Evolutionary conservation across 805 yeast genomes (phyloP), one percentile per base, ranked within the genome.

Genomic region (Torulaspora maleeae): DNA sequence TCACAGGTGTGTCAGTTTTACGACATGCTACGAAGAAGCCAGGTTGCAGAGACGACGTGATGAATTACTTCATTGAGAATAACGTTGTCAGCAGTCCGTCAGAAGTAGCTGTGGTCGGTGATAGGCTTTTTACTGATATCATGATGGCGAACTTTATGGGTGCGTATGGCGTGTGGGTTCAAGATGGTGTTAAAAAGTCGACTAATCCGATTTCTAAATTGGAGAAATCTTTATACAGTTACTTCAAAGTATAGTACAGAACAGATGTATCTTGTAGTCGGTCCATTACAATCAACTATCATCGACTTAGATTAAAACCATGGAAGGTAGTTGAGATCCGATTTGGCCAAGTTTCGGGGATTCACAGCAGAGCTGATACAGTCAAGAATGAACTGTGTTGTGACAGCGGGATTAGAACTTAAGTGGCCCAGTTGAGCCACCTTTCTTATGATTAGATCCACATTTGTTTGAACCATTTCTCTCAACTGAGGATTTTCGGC

Each of bases 81-180:
- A 77, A 72, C 37, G 56, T 78, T 51, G 66, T 73, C 2, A 47
- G 62, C 37, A 53, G 50, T 3, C 79, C 90, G 0, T 60, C 72
- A 12, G 84, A 89, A 52, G 80, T 93, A 12, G 91, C 87, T 0
- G 82, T 93, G 5, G 78, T 93, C 9, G 99, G 99, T 0, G 99
- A 93, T 56, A 69, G 99, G 30, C 72, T 93, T 20, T 80, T 89
- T 66, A 93, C 99, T 0, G 99, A 93, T 63, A 77, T 93, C 44
- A 67, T 90, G 42, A 86, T 93, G 95, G 96, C 97, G 15, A 91
- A 93, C 57, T 72, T 82, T 73, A 88, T 91, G 95, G 95, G 95
- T 0, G 72, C 93, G 0, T 78, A 79, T 65, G 86, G 91, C 0
- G 73, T 88, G 3, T 93, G 98, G 96, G 60, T 93, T 1, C 70